Evolutionary conservation across 305 asterid genomes (phyloP), one percentile per base, ranked within the genome.

Genomic region (Coffea humblotiana): DNA sequence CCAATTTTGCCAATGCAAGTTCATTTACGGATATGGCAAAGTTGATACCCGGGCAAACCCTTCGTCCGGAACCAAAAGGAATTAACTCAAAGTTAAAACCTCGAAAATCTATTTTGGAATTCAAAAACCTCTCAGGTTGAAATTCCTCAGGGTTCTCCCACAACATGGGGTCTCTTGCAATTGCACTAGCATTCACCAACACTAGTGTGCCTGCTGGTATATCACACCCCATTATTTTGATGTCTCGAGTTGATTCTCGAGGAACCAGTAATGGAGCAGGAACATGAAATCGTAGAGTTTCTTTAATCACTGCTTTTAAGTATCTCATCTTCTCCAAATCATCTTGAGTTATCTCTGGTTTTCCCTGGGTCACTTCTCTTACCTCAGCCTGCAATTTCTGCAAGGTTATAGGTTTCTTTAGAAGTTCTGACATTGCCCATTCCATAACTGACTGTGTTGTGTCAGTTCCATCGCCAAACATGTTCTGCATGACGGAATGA

Each of bases 221-320:
- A 3, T 83, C 63, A 21, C 54, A 80, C 23, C 79, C 79, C 74
- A 79, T 19, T 2, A 83, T 9, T 6, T 77, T 72, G 7, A 65
- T 43, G 23, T 73, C 70, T 18, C 69, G 65, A 2, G 56, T 66
- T 83, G 84, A 80, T 67, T 72, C 82, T 25, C 82, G 68, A 6
- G 84, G 84, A 21, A 80, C 7, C 4, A 80, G 64, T 6, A 88
- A 72, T 29, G 92, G 90, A 13, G 51, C 1, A 0, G 93, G 85
- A 16, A 82, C 14, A 66, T 89, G 89, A 7, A 51, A 63, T 3
- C 93, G 79, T 0, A 89, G 77, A 25, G 82, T 72, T 78, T 91
- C 93, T 21, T 87, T 89, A n/a, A 87, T 80, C 65, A 84, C 93
- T 18, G 85, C 86, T 78, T 88, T 89, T 7, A 89, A 25, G 56